A percentile compares a stretch with the other conserved stretches of the same genome.
These are phyloP conservation scores for Sugiyamaella castrensis DNA, from an alignment of 1,139 yeast genomes.

Conservation along the genomic window DNA sequence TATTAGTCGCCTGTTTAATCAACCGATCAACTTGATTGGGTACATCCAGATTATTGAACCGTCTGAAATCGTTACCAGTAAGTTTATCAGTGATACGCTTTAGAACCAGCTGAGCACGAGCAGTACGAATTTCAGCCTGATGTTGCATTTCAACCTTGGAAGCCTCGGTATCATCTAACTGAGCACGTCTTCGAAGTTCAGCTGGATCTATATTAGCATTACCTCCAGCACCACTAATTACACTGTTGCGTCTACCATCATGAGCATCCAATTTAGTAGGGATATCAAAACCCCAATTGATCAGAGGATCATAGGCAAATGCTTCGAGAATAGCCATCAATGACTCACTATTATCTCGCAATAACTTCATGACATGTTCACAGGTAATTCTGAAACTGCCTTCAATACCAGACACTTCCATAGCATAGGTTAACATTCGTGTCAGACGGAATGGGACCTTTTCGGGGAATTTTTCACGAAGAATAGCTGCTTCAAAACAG, in stretches of 20 bases:
- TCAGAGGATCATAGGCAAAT: conserved; percentile 96
- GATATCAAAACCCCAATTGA: conserved; percentile 97
- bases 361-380: conserved; percentile 93
- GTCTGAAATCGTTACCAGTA: conserved; percentile 87
- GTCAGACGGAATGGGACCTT: conserved; percentile 97
- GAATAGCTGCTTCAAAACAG: conserved; percentile 96
- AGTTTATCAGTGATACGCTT: conserved; percentile 88
- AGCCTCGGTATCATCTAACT: conserved; percentile 74
- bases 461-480: conserved; percentile 96
- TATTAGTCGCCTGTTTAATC: conserved; percentile 95
- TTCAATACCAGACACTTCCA: conserved; percentile 99
- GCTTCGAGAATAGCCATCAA: conserved; percentile 98
- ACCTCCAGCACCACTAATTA: conserved; percentile 43
- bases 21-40: conserved; percentile 90
- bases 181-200: conserved; percentile 68
- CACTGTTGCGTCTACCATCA: conserved; percentile 11
- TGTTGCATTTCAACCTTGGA: conserved; percentile 67
- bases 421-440: conserved; percentile 94
- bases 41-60: conserved; percentile 67
- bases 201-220: conserved; percentile 60
- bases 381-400: conserved; percentile 96
- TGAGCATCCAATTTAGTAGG: conserved; percentile 60
- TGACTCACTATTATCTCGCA: conserved; percentile 91
- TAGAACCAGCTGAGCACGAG: conserved; percentile 87
- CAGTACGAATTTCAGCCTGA: conserved; percentile 77